Base-by-base conservation (phyloP, 768 basidiomycete genomes). In the Amanita molliuscula region DNA sequence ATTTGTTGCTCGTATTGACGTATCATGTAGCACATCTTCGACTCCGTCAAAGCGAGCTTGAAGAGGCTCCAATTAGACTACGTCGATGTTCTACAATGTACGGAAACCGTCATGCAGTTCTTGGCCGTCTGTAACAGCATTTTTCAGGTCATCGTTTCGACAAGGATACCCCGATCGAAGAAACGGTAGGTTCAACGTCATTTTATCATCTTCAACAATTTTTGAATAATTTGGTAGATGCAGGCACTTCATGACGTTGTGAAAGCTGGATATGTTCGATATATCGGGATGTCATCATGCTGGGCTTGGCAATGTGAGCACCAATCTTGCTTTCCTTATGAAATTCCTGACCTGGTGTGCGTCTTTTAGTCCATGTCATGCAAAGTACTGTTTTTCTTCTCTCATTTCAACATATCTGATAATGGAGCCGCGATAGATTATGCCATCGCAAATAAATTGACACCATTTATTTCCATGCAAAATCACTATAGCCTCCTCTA, bases 391-490 rank as follows among this genome's bases (percentile, higher is more conserved):
- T 10, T 3, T 3, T 29, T 31, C 21, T 9, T 9, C 2, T 26
- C 13, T 28, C 2, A 5, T 28, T n/a, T 1, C 44, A 16, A 29
- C 18, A 10, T n/a, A 38, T 25, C 13, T 6, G 31, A 26, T 8
- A 41, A 10, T 21, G 29, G 20, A 28, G 46, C 15, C n/a, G 42
- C 9, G 13, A 26, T 20, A 80, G 79, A 78, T 56, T 82, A 82
- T 56, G 81, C 80, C 0, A 75, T 81, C 49, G 59, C 69, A 35
- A 75, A 82, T 62, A 71, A 72, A 5, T 61, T 78, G 2, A 77
- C 75, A 0, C 76, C 74, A 1, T 82, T 82, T 64, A 77, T 82
- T 54, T 77, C 78, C 1, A 80, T 84, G 80, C 81, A 82, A 64
- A 82, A 82, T 56, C 76, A 78, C 55, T 74, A 82, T 59, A 77